Conservation (phyloP, 495 filamentous ascomycete genomes). For the Xylaria palmicola region DNA sequence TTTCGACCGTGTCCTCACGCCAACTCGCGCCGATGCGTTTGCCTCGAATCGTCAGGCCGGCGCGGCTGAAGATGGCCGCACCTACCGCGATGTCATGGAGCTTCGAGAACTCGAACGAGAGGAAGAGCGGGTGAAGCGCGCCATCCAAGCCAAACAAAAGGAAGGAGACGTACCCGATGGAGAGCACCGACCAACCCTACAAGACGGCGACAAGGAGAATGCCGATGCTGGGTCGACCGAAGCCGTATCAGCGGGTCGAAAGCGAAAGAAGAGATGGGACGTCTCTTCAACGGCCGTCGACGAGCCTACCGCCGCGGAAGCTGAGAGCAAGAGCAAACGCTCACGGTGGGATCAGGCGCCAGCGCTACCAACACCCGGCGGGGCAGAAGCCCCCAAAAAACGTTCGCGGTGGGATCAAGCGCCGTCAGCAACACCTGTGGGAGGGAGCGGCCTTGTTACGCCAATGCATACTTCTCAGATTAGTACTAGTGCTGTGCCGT, state of each 20-base stretch:
- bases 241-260: constrained; percentile 61
- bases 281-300: constrained; percentile 55
- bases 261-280: constrained; percentile 96
- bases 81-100: constrained; percentile 90
- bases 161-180: constrained; percentile 55
- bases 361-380: constrained; percentile 53
- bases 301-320: constrained; percentile 48
- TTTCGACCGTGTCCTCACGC: constrained; percentile 82
- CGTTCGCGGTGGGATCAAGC: constrained; percentile 90
- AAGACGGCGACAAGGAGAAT: constrained; percentile 70
- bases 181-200: constrained; percentile 66
- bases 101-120: constrained; percentile 88
- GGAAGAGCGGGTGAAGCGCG: constrained; percentile 80
- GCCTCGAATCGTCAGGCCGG: constrained; percentile 71
- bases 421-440: constrained; percentile 79
- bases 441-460: constrained; percentile 76
- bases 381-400: constrained; percentile 59
- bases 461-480: constrained; percentile 73
- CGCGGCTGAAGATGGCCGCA: constrained; percentile 59
- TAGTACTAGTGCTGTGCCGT: constrained; percentile 55
- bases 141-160: constrained; percentile 72
- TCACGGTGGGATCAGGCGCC: constrained; percentile 93
- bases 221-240: constrained; percentile 67
- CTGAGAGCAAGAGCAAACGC: constrained; percentile 63
- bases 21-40: constrained; percentile 86